phyloP scores from a whole-genome alignment of 441 rosid genomes.

The Omphalea diandra region DNA sequence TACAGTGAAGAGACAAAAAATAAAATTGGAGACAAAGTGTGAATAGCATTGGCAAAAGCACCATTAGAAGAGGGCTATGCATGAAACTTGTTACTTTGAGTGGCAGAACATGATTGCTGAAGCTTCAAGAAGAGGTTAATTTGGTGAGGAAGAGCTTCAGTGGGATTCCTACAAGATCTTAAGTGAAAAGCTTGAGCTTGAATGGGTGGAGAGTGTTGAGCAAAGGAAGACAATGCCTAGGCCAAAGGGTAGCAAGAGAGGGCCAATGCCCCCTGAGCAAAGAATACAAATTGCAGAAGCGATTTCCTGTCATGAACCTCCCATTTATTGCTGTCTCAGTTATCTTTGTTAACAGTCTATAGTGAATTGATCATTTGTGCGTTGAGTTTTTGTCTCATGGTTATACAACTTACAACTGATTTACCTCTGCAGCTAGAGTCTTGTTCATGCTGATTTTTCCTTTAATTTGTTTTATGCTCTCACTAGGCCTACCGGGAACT shows the following conservation, averaged over 20 bases:
- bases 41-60: conserved; percentile 75
- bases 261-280: conserved; percentile 80
- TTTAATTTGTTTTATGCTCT: conserved; percentile 19
- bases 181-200: conserved; percentile 55
- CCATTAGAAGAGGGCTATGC: conserved; percentile 50
- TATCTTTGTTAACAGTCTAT: neutral
- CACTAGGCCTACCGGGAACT: conserved; percentile 71
- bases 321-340: neutral
- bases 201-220: conserved; percentile 70
- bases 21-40: conserved; percentile 73
- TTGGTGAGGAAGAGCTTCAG: conserved; percentile 60
- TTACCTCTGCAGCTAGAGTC: neutral
- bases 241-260: conserved; percentile 67
- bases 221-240: conserved; percentile 53
- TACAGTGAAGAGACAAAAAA: conserved; percentile 71
- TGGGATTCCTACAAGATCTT: conserved; percentile 73
- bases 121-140: conserved; percentile 64
- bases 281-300: conserved; percentile 85
- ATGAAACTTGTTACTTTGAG: conserved; percentile 62
- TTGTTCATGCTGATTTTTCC: neutral
- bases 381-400: neutral
- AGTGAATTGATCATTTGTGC: neutral
- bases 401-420: neutral
- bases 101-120: conserved; percentile 93
- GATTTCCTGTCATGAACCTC: conserved; percentile 33